phyloP scores from a whole-genome alignment of 2,329 filamentous ascomycete genomes.

The Fusarium sp. region DNA sequence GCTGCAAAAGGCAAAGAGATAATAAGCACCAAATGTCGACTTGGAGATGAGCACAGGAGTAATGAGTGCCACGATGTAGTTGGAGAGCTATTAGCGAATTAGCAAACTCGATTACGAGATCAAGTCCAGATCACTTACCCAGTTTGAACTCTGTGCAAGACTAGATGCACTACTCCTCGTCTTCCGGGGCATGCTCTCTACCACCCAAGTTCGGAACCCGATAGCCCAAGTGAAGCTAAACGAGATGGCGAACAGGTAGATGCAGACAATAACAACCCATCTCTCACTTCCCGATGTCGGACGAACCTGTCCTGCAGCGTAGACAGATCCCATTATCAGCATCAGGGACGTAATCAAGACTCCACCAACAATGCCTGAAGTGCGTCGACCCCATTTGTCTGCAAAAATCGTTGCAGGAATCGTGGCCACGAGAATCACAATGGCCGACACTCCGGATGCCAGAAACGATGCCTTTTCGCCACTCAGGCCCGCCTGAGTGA shows the following conservation, averaged over 20 bases:
- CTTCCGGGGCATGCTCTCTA: constrained; percentile 67
- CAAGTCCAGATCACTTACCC: constrained; percentile 47
- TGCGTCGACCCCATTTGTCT: constrained; percentile 67
- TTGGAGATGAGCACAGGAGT: constrained; percentile 56
- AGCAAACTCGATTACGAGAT: background rate
- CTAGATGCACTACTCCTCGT: constrained; percentile 67
- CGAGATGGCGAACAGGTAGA: constrained; percentile 62
- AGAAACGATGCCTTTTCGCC: constrained; percentile 65
- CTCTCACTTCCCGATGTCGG: constrained; percentile 52
- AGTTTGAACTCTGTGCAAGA: constrained; percentile 66
- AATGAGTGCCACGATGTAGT: constrained; percentile 59
- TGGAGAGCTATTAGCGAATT: constrained; percentile 48
- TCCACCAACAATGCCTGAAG: constrained; percentile 65
- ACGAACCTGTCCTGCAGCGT: constrained; percentile 57
- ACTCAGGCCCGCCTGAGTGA: constrained; percentile 68
- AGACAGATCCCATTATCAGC: constrained; percentile 65
- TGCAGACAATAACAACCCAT: constrained; percentile 64
- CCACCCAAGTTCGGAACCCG: constrained; percentile 63
- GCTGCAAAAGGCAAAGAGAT: constrained; percentile 57
- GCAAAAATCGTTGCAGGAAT: constrained; percentile 66
- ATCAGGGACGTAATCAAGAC: constrained; percentile 62
- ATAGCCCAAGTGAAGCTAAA: constrained; percentile 65
- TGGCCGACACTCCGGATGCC: constrained; percentile 69
- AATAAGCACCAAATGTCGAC: constrained; percentile 58
- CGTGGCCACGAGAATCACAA: constrained; percentile 66